These are phyloP conservation scores for Keithomyces neogunnii DNA, from an alignment of 2,329 filamentous ascomycete genomes.

Conservation along the genomic window DNA sequence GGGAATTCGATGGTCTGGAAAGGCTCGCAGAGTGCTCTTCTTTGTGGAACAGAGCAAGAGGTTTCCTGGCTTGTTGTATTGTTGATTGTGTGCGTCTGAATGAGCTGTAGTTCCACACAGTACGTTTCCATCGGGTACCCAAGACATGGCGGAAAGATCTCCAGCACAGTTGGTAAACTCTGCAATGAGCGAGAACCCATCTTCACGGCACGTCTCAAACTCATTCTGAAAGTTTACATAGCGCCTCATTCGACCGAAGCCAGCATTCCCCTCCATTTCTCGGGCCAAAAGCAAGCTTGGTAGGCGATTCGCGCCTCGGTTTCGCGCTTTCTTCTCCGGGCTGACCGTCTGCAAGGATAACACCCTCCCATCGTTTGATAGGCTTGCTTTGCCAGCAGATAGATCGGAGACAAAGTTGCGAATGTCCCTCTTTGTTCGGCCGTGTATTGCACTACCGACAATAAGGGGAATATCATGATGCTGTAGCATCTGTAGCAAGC, in stretches of 20 bases:
- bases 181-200: conserved; percentile 38
- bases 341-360: conserved; percentile 16
- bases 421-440: conserved; percentile 18
- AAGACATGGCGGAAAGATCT: conserved; percentile 49
- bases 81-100: conserved; percentile 54
- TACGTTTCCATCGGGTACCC: conserved; percentile 45
- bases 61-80: conserved; percentile 59
- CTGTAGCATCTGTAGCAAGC: conserved; percentile 12
- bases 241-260: conserved; percentile 30
- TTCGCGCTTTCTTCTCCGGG: conserved; percentile 6
- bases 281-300: conserved; percentile 38
- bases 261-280: conserved; percentile 37
- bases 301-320: conserved; percentile 17
- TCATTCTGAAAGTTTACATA: conserved; percentile 37
- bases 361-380: conserved; percentile 10
- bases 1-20: conserved; percentile 48
- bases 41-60: conserved; percentile 44
- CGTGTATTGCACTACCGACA: conserved; percentile 13
- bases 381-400: conserved; percentile 11
- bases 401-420: conserved; percentile 24
- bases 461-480: conserved; percentile 16
- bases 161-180: conserved; percentile 56
- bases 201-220: conserved; percentile 38
- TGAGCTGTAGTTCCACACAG: conserved; percentile 56
- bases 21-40: conserved; percentile 37